Evolutionary conservation across 768 basidiomycete species (phyloP).

Genomic region (Lentinula edodes): DNA sequence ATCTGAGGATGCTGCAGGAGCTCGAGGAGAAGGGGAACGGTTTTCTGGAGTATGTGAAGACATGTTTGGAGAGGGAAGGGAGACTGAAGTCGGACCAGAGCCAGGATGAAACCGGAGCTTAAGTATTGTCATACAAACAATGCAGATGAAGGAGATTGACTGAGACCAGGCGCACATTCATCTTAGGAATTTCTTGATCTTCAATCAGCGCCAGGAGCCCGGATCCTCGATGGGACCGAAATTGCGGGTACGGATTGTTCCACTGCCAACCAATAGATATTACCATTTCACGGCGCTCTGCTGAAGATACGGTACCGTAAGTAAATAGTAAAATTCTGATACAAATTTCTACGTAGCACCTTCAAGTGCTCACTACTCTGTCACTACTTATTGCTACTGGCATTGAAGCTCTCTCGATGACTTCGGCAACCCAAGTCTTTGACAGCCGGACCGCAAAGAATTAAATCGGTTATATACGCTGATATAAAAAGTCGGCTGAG

Average conservation of each 20-base stretch:
- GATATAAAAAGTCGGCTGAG: no score
- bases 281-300: no score
- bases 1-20: conserved; percentile 34
- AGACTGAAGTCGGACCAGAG: not conserved
- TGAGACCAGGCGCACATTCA: no score
- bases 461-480: no score
- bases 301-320: no score
- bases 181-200: not conserved
- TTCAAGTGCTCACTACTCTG: no score
- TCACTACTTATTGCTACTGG: no score
- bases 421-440: no score
- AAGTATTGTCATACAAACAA: not conserved
- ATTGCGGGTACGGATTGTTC: not conserved
- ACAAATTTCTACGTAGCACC: no score
- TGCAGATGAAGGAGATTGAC: not conserved
- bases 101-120: not conserved
- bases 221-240: not conserved
- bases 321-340: no score
- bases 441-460: no score
- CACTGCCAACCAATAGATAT: not conserved
- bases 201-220: not conserved
- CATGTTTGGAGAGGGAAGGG: conserved; percentile 36
- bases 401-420: no score
- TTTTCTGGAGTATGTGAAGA: conserved; percentile 33
- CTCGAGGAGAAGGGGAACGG: conserved; percentile 35